A percentile compares a stretch with the other conserved stretches of the same genome.
Conservation (phyloP, 1,284 basidiomycete species). For the Moniliella sp. region DNA sequence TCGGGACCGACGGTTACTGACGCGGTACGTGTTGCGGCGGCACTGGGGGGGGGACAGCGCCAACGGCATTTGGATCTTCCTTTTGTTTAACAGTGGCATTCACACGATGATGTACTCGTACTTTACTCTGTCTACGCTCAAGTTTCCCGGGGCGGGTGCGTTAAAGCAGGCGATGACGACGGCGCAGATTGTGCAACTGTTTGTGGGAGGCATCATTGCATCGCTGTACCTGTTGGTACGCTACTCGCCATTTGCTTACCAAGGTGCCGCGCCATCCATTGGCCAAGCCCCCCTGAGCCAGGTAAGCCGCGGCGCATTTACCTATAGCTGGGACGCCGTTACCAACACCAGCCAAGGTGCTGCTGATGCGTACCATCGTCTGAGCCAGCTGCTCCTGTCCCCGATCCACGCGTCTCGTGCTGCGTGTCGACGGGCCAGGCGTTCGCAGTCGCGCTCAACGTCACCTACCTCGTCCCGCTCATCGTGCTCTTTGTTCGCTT, state of each 20-base stretch:
- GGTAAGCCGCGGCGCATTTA: not conserved
- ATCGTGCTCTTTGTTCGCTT: not conserved
- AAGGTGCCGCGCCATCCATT: not conserved
- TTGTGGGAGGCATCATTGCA: constrained; percentile 12
- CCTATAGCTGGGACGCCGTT: not conserved
- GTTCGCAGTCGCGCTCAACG: not conserved
- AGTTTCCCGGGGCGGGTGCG: constrained; percentile 25
- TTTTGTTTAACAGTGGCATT: constrained; percentile 12
- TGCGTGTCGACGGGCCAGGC: not conserved
- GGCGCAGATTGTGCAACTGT: constrained; percentile 21
- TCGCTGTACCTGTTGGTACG: constrained; percentile 7
- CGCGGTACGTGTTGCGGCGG: too few relatives aligned
- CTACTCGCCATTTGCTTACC: constrained; percentile 10
- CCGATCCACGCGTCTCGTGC: not conserved
- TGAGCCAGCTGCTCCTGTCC: not conserved
- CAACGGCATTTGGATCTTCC: constrained; percentile 7
- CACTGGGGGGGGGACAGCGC: too few relatives aligned
- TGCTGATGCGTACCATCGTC: too few relatives aligned
- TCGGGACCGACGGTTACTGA: too few relatives aligned
- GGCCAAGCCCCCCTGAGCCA: not conserved
- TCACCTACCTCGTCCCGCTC: not conserved
- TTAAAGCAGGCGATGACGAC: constrained; percentile 26
- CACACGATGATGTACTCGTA: constrained; percentile 25
- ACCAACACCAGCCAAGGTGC: not conserved
- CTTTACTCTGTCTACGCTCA: constrained; percentile 25